Conservation (phyloP, 768 basidiomycete species). For the Russula sp. region DNA sequence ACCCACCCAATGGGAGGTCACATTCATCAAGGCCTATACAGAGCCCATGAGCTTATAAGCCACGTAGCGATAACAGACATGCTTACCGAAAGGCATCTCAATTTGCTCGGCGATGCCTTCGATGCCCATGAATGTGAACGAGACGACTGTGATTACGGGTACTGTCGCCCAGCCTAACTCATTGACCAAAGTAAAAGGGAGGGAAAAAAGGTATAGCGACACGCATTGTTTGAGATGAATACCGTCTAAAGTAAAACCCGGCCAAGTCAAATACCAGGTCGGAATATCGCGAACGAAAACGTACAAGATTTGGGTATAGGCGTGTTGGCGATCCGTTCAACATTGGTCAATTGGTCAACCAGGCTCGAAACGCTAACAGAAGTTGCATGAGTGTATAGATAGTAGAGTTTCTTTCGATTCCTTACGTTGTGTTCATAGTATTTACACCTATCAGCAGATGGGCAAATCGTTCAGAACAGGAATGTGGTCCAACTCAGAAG, state of each 20-base stretch:
- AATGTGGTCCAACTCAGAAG: background rate
- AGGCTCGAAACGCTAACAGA: conserved; percentile 63
- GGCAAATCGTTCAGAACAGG: conserved; percentile 10
- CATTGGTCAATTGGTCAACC: conserved; percentile 78
- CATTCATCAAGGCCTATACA: conserved; percentile 44
- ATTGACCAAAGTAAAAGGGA: conserved; percentile 82
- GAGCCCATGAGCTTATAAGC: background rate
- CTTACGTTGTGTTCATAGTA: conserved; percentile 65
- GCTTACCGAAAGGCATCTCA: conserved; percentile 88
- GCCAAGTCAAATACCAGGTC: conserved; percentile 11
- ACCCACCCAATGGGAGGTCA: conserved; percentile 72
- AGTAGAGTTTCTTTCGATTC: conserved; percentile 28
- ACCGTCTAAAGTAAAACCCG: conserved; percentile 50
- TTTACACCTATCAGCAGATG: conserved; percentile 55
- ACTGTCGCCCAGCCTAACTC: conserved; percentile 82
- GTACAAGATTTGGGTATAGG: conserved; percentile 75
- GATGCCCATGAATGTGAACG: conserved; percentile 91
- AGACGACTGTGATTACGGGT: conserved; percentile 80
- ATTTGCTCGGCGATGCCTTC: conserved; percentile 95
- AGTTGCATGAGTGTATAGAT: conserved; percentile 7
- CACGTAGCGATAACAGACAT: background rate
- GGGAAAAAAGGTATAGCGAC: conserved; percentile 85
- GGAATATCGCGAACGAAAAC: conserved; percentile 31
- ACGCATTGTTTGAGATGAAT: conserved; percentile 96
- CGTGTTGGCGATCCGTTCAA: conserved; percentile 91